phyloP scores from a whole-genome alignment of 805 yeast genomes.

The Kluyveromyces lactis region DNA sequence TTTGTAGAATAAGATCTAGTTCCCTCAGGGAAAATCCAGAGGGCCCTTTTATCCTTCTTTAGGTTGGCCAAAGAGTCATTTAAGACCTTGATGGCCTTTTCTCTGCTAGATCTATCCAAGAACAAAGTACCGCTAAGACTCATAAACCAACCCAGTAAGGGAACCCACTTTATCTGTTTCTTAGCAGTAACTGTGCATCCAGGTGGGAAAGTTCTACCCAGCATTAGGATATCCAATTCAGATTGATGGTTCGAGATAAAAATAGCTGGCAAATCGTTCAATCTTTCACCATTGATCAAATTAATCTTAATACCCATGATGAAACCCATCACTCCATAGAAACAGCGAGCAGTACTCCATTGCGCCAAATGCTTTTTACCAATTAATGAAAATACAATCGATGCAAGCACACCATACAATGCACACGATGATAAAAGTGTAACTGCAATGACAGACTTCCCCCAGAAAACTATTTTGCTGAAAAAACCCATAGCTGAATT shows the following conservation, averaged over 20 bases:
- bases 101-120: conserved; percentile 72
- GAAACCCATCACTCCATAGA: conserved; percentile 51
- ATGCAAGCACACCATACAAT: conserved; percentile 68
- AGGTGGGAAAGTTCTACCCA: conserved; percentile 80
- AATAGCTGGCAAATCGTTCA: conserved; percentile 63
- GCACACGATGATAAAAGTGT: conserved; percentile 51
- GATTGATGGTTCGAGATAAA: conserved; percentile 87
- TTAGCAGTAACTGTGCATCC: conserved; percentile 92
- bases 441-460: conserved; percentile 48
- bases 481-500: conserved; percentile 20
- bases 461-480: conserved; percentile 41
- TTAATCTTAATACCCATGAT: conserved; percentile 63
- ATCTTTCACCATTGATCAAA: conserved; percentile 55
- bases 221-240: conserved; percentile 70
- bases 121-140: conserved; percentile 81
- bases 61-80: conserved; percentile 58
- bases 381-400: conserved; percentile 51
- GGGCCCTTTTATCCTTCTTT: conserved; percentile 56
- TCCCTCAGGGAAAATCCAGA: conserved; percentile 95
- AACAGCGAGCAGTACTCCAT: conserved; percentile 82
- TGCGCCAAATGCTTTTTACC: conserved; percentile 80
- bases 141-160: conserved; percentile 98
- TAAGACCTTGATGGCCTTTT: conserved; percentile 67
- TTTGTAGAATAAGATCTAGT: conserved; percentile 74
- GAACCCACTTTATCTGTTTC: conserved; percentile 71